A percentile compares a stretch with the other conserved stretches of the same genome.
Conservation (phyloP, 371 early-diverging fungal species). For the Mortierella sp. region DNA sequence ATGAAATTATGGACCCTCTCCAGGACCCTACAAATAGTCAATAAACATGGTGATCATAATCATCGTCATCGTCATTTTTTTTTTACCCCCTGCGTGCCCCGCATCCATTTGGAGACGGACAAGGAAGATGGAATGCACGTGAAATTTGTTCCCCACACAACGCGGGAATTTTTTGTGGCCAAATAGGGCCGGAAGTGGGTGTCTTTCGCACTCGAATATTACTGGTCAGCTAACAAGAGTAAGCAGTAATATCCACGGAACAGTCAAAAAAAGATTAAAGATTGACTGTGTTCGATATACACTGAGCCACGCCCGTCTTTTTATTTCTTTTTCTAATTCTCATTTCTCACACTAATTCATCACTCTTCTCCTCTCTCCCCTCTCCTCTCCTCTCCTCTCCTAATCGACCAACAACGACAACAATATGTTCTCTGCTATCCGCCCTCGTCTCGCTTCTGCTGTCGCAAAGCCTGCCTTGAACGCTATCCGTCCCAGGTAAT, state of each 20-base stretch:
- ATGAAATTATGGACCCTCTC: too few relatives aligned
- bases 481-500: slow-evolving; percentile 54
- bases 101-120: background rate
- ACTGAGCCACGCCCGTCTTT: background rate
- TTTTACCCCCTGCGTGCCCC: background rate
- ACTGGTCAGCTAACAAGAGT: background rate
- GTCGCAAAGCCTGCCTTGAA: slow-evolving; percentile 51
- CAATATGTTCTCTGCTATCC: slow-evolving; percentile 53
- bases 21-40: too few relatives aligned
- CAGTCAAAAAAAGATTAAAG: too few relatives aligned
- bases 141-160: background rate
- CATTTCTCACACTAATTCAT: background rate
- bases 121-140: background rate
- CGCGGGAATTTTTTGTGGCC: background rate
- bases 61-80: background rate
- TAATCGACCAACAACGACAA: background rate
- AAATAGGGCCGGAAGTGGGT: background rate
- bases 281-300: background rate
- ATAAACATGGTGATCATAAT: too few relatives aligned
- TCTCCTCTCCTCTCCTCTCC: slow-evolving; percentile 4
- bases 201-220: background rate
- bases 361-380: background rate
- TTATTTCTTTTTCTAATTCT: background rate
- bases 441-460: slow-evolving; percentile 48
- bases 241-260: too few relatives aligned